Conservation (phyloP, 2,329 filamentous ascomycete genomes). For the Epichloe hybrida region DNA sequence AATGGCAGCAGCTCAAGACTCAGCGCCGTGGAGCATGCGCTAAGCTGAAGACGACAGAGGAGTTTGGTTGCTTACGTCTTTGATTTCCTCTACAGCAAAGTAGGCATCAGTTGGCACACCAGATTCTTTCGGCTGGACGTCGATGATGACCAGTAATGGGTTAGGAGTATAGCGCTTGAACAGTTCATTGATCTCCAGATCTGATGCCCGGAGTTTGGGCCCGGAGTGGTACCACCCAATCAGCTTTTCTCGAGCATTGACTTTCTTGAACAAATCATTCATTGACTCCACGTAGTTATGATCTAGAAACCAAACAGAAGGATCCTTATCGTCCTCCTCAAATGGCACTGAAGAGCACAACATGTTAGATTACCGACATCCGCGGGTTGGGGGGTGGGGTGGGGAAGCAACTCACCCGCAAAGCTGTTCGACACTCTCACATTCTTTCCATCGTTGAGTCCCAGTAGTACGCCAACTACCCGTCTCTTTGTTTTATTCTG, state of each 20-base stretch:
- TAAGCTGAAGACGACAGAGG: too few species aligned
- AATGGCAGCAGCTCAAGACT: neutral
- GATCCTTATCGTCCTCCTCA: constrained; percentile 97
- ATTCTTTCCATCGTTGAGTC: constrained; percentile 91
- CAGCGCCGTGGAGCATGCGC: too few species aligned
- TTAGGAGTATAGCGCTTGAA: constrained; percentile 99
- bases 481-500: constrained; percentile 75
- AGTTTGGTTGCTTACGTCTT: constrained; percentile 58
- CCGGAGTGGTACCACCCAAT: constrained; percentile 99
- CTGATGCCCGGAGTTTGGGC: constrained; percentile 88
- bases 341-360: constrained; percentile 60
- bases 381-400: neutral
- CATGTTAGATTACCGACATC: constrained; percentile 6
- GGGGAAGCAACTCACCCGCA: constrained; percentile 49
- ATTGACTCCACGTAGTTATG: constrained; percentile 99
- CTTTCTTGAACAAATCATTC: constrained; percentile 99
- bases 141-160: constrained; percentile 90
- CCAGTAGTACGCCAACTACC: constrained; percentile 87
- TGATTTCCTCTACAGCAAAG: constrained; percentile 98
- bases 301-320: constrained; percentile 96
- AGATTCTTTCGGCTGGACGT: constrained; percentile 95
- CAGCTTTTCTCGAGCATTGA: constrained; percentile 96
- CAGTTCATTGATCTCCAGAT: constrained; percentile 97
- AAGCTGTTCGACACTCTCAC: constrained; percentile 98
- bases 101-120: constrained; percentile 97